phyloP scores from a whole-genome alignment of 495 filamentous ascomycete species.

The Oleoguttula mirabilis region DNA sequence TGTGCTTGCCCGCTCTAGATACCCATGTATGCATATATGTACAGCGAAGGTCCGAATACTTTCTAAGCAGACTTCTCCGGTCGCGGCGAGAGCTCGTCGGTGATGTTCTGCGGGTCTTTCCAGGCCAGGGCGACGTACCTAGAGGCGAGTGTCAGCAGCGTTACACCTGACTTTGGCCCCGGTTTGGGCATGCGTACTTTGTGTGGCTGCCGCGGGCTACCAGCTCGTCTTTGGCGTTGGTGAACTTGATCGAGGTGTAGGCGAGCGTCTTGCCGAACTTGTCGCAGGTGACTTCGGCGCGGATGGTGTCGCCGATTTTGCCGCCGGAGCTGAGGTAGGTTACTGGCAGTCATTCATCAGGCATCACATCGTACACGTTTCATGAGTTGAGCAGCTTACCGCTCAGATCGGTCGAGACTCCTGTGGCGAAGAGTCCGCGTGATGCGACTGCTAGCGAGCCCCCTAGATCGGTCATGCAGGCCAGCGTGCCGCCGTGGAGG shows the following conservation, averaged over 20 bases:
- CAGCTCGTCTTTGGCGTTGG: constrained; percentile 60
- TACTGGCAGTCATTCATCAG: constrained; percentile 46
- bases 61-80: no score
- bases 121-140: constrained; percentile 31
- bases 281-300: constrained; percentile 68
- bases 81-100: constrained; percentile 25
- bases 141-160: not conserved
- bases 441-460: constrained; percentile 91
- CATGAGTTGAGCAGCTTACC: constrained; percentile 41
- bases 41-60: no score
- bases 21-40: no score
- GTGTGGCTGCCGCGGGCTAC: constrained; percentile 90
- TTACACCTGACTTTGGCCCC: not conserved
- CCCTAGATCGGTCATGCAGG: constrained; percentile 87
- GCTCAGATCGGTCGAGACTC: constrained; percentile 86
- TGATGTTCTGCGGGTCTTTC: constrained; percentile 33
- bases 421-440: constrained; percentile 72
- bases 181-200: constrained; percentile 48
- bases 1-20: no score
- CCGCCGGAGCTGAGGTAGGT: constrained; percentile 82
- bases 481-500: constrained; percentile 89
- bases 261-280: constrained; percentile 92
- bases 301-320: constrained; percentile 63
- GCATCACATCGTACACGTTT: no score
- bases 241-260: constrained; percentile 72